Conservation (phyloP, 129 eudicot species). For the Pseudognaphalium luteoalbum region DNA sequence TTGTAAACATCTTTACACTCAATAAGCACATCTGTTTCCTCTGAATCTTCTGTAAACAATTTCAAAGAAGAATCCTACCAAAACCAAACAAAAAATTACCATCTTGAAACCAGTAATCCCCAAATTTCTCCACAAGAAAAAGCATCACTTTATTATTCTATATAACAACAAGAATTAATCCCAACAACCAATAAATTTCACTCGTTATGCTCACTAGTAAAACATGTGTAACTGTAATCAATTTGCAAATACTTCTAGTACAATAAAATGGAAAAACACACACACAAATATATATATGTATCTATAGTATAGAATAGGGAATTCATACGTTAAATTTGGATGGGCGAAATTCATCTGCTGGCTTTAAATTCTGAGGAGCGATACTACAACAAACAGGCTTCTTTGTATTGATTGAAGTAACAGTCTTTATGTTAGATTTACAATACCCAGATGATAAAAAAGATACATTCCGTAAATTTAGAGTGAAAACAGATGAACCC, state of each 20-base stretch:
- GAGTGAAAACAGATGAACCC: slow-evolving; percentile 40
- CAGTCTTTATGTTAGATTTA: slow-evolving; percentile 29
- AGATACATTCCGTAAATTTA: slow-evolving; percentile 28
- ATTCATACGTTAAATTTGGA: slow-evolving; percentile 46
- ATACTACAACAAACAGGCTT: slow-evolving; percentile 49
- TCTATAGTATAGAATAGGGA: not conserved
- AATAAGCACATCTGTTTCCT: slow-evolving; percentile 64
- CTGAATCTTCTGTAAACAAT: slow-evolving; percentile 39
- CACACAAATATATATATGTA: not conserved
- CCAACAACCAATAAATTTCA: not conserved
- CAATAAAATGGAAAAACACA: not conserved
- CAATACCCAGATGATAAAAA: slow-evolving; percentile 28
- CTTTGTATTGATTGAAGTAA: slow-evolving; percentile 14
- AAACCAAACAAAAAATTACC: slow-evolving; percentile 24
- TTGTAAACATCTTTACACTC: slow-evolving; percentile 80
- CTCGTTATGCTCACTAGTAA: not conserved
- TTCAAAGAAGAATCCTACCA: slow-evolving; percentile 47
- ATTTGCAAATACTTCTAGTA: not conserved
- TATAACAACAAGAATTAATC: slow-evolving; percentile 5
- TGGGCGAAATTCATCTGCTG: slow-evolving; percentile 48
- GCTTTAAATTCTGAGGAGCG: slow-evolving; percentile 47
- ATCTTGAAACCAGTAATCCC: slow-evolving; percentile 2
- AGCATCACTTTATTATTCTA: not conserved
- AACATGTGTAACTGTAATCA: not conserved
- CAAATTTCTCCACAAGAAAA: not conserved